Base-by-base conservation (phyloP, 78 protist genomes). In the Dictyostelium firmibasis region DNA sequence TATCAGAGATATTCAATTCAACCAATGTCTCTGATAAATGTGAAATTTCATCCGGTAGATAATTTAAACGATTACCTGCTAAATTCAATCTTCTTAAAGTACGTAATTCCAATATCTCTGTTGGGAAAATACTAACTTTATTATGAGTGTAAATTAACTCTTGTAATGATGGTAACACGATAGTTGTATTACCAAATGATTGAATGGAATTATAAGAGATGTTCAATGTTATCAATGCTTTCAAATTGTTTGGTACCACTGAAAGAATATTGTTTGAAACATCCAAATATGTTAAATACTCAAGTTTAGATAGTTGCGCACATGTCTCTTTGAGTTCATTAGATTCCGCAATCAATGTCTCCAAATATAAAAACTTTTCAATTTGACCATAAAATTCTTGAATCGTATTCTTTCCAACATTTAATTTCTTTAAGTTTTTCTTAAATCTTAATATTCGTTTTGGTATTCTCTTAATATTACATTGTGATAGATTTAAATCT, bases 341-440 rank as follows among this genome's bases (percentile, higher is more conserved):
- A 1, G 87, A 81, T 20, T 89, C 94, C 11, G 94, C 94, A 33
- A 81, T 81, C 57, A 89, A 70, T 43, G 75, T 23, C 25, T 89
- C 83, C 25, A 89, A 38, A 7, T 41, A 3, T 35, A 20, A n/a
- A 72, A 89, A 81, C 38, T 35, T 78, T 25, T 81, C 94, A 33
- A 89, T 81, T 50, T 81, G 75, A 3, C 31, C 6, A 57, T 89
- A 50, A 41, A 89, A 89, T 43, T 81, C 87, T 77, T 29, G 57
- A 33, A 89, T 79, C 4, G 35, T 43, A 84, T 89, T 89, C 87
- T 89, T 89, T 64, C 94, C 87, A 81, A 89, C 94, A 81, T 89
- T 89, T 67, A 89, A 69, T 31, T 81, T 64, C 27, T 67, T 89
- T 43, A 89, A 47, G 9, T 70, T 78, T 36, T 89, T 89, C 33